Conservation (phyloP, 768 basidiomycete genomes). For the Infundibulicybe gibba region DNA sequence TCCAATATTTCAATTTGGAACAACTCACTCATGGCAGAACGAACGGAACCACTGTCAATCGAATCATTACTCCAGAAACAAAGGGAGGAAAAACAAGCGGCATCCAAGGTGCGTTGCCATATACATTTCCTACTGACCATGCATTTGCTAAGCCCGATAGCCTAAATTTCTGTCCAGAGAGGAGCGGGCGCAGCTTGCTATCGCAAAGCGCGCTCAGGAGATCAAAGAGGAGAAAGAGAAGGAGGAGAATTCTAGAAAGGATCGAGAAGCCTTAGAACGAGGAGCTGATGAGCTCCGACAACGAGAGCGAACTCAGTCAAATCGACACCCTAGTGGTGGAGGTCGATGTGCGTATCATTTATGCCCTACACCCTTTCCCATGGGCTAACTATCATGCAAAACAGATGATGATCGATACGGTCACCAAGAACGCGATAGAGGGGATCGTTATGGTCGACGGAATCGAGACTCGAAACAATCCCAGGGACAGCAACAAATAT, state of each 20-base stretch:
- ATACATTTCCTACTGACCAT: slow-evolving; percentile 1
- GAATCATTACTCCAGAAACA: slow-evolving; percentile 86
- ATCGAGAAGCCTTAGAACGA: slow-evolving; percentile 71
- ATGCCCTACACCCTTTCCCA: slow-evolving; percentile 7
- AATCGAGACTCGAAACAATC: slow-evolving; percentile 36
- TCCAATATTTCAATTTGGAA: no score
- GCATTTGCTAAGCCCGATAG: slow-evolving; percentile 33
- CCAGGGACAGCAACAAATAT: slow-evolving; percentile 7
- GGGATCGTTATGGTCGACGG: slow-evolving; percentile 34
- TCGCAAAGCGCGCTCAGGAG: slow-evolving; percentile 83
- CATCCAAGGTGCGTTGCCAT: slow-evolving; percentile 64
- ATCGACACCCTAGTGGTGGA: slow-evolving; percentile 30
- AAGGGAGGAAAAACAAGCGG: slow-evolving; percentile 83
- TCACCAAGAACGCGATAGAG: slow-evolving; percentile 46
- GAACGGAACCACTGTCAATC: slow-evolving; percentile 79
- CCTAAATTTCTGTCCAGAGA: slow-evolving; percentile 94
- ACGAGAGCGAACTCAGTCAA: slow-evolving; percentile 38
- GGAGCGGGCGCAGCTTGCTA: slow-evolving; percentile 84
- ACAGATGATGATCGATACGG: slow-evolving; percentile 54
- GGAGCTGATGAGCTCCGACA: slow-evolving; percentile 68
- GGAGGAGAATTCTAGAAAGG: slow-evolving; percentile 54
- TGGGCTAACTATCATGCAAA: slow-evolving; percentile 8
- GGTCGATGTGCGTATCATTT: slow-evolving; percentile 32
- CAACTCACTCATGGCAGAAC: slow-evolving; percentile 22
- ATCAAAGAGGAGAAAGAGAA: slow-evolving; percentile 68